phyloP scores from a whole-genome alignment of 768 basidiomycete species.

The Neoboletus subvelutipes region DNA sequence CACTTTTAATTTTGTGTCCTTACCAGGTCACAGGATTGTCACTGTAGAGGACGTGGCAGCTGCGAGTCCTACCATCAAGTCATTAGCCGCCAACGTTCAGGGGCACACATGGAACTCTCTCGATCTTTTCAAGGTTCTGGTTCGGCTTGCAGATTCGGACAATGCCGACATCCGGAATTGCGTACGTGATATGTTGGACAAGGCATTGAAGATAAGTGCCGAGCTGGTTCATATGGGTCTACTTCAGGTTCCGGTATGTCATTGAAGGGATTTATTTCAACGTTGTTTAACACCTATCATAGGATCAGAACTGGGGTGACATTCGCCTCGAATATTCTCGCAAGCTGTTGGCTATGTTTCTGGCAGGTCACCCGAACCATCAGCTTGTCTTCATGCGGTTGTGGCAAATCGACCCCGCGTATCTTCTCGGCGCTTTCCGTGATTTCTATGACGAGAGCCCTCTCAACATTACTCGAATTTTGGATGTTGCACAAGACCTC shows the following conservation, averaged over 20 bases:
- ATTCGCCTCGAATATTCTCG: conserved; percentile 86
- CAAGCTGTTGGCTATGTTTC: conserved; percentile 84
- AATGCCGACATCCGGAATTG: conserved; percentile 66
- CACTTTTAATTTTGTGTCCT: conserved; percentile 87
- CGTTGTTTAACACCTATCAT: neutral
- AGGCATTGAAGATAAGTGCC: conserved; percentile 89
- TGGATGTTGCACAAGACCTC: conserved; percentile 94
- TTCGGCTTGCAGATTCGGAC: conserved; percentile 75
- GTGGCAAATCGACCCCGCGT: conserved; percentile 86
- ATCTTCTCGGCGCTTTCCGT: conserved; percentile 84
- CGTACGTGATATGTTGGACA: conserved; percentile 90
- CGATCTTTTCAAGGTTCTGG: conserved; percentile 84
- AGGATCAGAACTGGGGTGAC: conserved; percentile 85
- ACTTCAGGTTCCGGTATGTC: conserved; percentile 82
- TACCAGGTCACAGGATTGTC: conserved; percentile 81
- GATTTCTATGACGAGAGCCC: conserved; percentile 92
- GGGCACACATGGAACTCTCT: conserved; percentile 93
- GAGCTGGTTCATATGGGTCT: conserved; percentile 94
- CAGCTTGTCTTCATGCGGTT: conserved; percentile 97
- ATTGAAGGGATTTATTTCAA: neutral
- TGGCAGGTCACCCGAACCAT: conserved; percentile 90
- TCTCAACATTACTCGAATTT: conserved; percentile 88
- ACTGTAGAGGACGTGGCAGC: conserved; percentile 84
- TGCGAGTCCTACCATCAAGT: conserved; percentile 89
- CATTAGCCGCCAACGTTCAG: conserved; percentile 86